Evolutionary conservation across 306 rosid species (phyloP).

Genomic region (Rosa rugosa): DNA sequence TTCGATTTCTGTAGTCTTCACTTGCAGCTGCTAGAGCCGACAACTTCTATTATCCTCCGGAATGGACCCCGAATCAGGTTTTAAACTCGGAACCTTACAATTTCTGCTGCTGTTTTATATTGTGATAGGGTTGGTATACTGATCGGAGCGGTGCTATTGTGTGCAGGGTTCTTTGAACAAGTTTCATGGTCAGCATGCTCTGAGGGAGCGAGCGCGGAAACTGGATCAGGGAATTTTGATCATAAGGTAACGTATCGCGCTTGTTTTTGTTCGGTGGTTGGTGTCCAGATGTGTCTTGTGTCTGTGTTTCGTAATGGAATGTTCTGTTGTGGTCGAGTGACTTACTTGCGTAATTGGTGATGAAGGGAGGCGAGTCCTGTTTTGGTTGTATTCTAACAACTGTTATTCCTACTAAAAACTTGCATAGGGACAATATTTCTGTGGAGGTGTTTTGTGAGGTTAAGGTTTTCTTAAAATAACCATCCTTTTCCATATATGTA

Average conservation of each 20-base stretch:
- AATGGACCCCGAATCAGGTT: constrained; percentile 91
- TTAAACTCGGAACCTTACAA: constrained; percentile 18
- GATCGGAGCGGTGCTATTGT: constrained; percentile 25
- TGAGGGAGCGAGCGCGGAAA: constrained; percentile 91
- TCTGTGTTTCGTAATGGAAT: neutral
- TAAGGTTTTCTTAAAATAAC: neutral
- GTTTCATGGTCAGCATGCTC: constrained; percentile 89
- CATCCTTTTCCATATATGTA: neutral
- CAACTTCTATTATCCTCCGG: constrained; percentile 91
- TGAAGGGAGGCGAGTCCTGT: neutral
- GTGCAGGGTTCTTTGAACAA: constrained; percentile 85
- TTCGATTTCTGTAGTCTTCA: constrained; percentile 69
- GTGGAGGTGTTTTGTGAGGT: neutral
- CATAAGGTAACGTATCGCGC: constrained; percentile 56
- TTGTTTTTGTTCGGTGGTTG: neutral
- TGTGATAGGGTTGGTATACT: neutral
- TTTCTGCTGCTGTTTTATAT: neutral
- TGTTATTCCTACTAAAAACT: neutral
- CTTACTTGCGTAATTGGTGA: neutral
- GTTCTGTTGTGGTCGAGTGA: neutral
- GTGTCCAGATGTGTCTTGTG: neutral
- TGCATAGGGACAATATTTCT: neutral
- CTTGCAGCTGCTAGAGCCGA: constrained; percentile 97
- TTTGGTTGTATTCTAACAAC: neutral
- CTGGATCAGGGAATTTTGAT: constrained; percentile 85